Evolutionary conservation across 2,329 filamentous ascomycete genomes (phyloP), one percentile per base, ranked within the genome.

Genomic region (Setomelanomma holmii): DNA sequence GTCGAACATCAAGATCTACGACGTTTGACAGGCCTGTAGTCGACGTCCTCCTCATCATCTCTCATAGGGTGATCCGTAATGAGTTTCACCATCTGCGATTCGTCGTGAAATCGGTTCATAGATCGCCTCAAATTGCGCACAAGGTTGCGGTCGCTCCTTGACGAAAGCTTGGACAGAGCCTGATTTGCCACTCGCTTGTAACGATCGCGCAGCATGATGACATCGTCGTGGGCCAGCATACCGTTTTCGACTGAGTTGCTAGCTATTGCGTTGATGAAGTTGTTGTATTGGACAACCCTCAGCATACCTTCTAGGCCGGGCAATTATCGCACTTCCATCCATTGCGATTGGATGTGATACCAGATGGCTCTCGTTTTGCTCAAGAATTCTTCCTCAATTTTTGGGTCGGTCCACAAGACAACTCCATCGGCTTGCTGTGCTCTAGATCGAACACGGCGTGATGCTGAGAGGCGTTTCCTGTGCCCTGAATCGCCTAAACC

Each of bases 51-150:
- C 20, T 42, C 27, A 11, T 30, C 27, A 39, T 39, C 12, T 19
- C 21, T 39, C 6, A 39, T 39, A 39, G 36, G 12, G 36, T 39
- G 36, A 19, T 39, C 36, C 17, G 36, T 21, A 39, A 39, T 21
- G 17, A 39, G 36, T 39, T 39, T 39, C 36, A 39, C 36, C 21
- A 39, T 39, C 17, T 39, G 36, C 36, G 36, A 39, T 39, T 39
- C 36, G 36, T 39, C 36, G 36, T 21, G 16, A 39, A 39, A 20
- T 39, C 12, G 16, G 36, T 39, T 39, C 17, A 39, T 39, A 39
- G 12, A 39, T 39, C n/a, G 19, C 36, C 36, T 21, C 17, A 39
- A 19, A 39, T 39, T 39, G 2, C 17, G 36, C 36, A 39, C 36
- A 10, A 39, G 36, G 2, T 39, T 39, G 12, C 17, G 36, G 36